A percentile compares a stretch with the other conserved stretches of the same genome.
Evolutionary conservation across 495 filamentous ascomycete genomes (phyloP).

Genomic region (Lasiosphaeria ovina): DNA sequence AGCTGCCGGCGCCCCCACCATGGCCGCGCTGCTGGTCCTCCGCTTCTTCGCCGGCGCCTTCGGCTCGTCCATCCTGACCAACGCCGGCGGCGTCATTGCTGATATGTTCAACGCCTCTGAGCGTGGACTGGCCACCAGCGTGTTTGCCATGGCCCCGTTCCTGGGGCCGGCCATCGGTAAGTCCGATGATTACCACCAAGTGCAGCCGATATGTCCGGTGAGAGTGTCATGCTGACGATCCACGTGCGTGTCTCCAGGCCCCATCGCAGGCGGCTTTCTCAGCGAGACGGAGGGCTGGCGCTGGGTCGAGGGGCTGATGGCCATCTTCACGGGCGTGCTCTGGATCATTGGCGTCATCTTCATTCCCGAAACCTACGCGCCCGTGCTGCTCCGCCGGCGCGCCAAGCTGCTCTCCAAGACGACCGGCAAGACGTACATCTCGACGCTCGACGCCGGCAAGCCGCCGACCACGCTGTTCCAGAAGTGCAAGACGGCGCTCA

Average conservation of each 20-base stretch:
- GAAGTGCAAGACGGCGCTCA: conserved; percentile 49
- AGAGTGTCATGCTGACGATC: too few species aligned
- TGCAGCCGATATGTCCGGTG: too few species aligned
- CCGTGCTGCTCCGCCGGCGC: conserved; percentile 66
- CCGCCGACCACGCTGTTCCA: conserved; percentile 42
- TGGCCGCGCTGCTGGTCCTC: conserved; percentile 64
- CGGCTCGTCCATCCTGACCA: conserved; percentile 70
- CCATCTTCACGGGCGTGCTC: conserved; percentile 68
- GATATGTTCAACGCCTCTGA: conserved; percentile 67
- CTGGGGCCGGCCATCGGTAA: conserved; percentile 62
- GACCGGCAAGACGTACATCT: conserved; percentile 63
- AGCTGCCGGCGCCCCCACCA: conserved; percentile 59
- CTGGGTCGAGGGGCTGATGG: conserved; percentile 63
- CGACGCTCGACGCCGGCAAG: conserved; percentile 57
- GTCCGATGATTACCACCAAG: too few species aligned
- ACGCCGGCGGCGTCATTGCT: conserved; percentile 72
- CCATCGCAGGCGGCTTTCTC: conserved; percentile 60
- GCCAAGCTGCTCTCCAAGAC: conserved; percentile 63
- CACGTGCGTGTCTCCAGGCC: conserved; percentile 25
- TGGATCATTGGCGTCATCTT: conserved; percentile 61
- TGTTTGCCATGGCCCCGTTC: conserved; percentile 68
- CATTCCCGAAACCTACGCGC: conserved; percentile 81
- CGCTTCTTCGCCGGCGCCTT: conserved; percentile 80
- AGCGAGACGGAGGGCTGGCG: conserved; percentile 52
- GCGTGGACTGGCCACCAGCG: conserved; percentile 60